phyloP scores from a whole-genome alignment of 2,329 filamentous ascomycete genomes.

The Cladorrhinum sp. region DNA sequence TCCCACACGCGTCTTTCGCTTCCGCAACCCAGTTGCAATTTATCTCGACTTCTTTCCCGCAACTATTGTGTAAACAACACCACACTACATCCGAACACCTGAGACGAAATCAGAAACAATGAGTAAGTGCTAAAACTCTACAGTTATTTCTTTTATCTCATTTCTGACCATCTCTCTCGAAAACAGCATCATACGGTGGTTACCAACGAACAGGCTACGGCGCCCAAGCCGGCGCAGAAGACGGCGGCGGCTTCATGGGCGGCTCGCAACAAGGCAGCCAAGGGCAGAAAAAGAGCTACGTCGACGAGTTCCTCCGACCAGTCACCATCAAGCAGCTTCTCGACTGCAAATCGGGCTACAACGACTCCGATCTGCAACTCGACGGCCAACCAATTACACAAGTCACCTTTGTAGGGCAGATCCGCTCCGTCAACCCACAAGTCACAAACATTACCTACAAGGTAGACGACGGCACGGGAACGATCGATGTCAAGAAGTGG shows the following conservation, averaged over 20 bases:
- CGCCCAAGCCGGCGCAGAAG: slow-evolving; percentile 51
- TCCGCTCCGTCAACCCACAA: slow-evolving; percentile 81
- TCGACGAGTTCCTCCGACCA: slow-evolving; percentile 83
- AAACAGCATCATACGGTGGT: slow-evolving; percentile 48
- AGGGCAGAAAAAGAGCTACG: slow-evolving; percentile 50
- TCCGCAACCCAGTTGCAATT: background rate
- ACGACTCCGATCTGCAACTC: slow-evolving; percentile 73
- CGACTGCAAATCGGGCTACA: slow-evolving; percentile 73
- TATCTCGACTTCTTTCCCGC: background rate
- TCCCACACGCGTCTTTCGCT: slow-evolving; percentile 22
- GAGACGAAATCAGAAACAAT: slow-evolving; percentile 9
- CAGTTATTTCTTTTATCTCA: background rate
- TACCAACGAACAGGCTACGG: slow-evolving; percentile 50
- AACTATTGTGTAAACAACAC: slow-evolving; percentile 15
- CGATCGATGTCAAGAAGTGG: slow-evolving; percentile 89
- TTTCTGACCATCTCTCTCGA: background rate
- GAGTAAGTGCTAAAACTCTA: slow-evolving; percentile 9
- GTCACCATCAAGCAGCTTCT: slow-evolving; percentile 94
- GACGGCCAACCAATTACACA: slow-evolving; percentile 72
- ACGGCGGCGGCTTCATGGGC: slow-evolving; percentile 60
- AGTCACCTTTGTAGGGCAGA: slow-evolving; percentile 84
- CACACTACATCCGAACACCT: background rate
- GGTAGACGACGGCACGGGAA: slow-evolving; percentile 90
- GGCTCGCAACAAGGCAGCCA: slow-evolving; percentile 61
- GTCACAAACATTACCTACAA: slow-evolving; percentile 89